Evolutionary conservation across 2,329 filamentous ascomycete species (phyloP), one percentile per base, ranked within the genome.

Genomic region (Tympanopsis confertula): DNA sequence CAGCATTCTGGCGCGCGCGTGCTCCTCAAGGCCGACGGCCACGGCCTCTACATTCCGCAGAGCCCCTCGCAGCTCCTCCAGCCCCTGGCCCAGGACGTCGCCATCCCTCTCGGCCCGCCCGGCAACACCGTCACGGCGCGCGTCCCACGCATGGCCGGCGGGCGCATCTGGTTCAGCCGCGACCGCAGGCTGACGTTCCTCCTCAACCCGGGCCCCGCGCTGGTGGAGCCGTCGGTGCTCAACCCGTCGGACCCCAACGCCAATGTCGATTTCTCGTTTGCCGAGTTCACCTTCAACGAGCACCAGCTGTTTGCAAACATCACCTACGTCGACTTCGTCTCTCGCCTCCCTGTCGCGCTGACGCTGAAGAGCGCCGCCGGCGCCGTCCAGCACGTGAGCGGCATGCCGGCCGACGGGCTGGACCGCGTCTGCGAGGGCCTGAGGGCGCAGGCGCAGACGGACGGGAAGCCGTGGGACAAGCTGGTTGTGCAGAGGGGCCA

Each of bases 191-290:
- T 82, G 20, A 73, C 64, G 0, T 83, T 82, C 52, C 57, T 74
- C 5, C 58, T 82, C 20, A 83, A 83, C 47, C 76, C 74, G 0
- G 74, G 74, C 2, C 73, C 77, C 0, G 74, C 71, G 0, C 62
- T 83, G 3, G 76, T 82, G 33, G 78, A 82, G 52, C 78, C 78
- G 1, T 78, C 74, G 4, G 71, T 79, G n/a, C 68, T 73, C 10
- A 82, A 82, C 50, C 64, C 68, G 0, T 62, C 63, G 5, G 74
- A 78, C 43, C 59, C 65, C 5, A 78, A 78, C 44, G 62, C 62
- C 35, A 54, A 60, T 26, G 58, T 66, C 26, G 59, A 66, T 44
- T 78, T 74, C 58, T 61, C 61, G 30, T 78, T 78, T 50, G 71
- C 66, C 56, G 74, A 78, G 53, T 76, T 79, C 51, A 78, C 74